These are phyloP conservation scores for Calonectria pauciramosa DNA, from an alignment of 2,329 filamentous ascomycete species.

Conservation along the genomic window DNA sequence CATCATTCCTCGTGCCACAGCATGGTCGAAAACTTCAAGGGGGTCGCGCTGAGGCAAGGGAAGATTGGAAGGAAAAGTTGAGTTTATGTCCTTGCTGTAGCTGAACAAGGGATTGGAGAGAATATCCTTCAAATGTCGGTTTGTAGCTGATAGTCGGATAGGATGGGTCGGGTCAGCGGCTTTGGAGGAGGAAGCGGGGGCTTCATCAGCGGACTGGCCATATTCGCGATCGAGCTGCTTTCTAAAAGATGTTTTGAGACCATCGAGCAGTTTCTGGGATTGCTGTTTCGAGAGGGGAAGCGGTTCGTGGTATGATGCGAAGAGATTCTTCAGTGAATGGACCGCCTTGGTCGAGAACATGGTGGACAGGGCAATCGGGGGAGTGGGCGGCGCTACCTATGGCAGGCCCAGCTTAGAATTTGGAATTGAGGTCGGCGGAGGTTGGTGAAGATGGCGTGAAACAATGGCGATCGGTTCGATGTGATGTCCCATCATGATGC, in stretches of 20 bases:
- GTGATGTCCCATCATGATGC: conserved; percentile 40
- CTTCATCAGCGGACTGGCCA: conserved; percentile 55
- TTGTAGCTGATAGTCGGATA: conserved; percentile 55
- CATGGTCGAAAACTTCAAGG: conserved; percentile 69
- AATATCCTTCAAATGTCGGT: conserved; percentile 67
- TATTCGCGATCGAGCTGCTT: conserved; percentile 71
- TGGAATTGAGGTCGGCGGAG: conserved; percentile 5
- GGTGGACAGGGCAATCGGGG: conserved; percentile 47
- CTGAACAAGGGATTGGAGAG: conserved; percentile 70
- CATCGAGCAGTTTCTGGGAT: conserved; percentile 67
- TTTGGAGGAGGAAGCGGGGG: conserved; percentile 34
- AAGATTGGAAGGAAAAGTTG: conserved; percentile 33
- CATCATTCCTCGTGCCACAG: conserved; percentile 70
- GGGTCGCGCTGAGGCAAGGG: conserved; percentile 53
- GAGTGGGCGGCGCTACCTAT: conserved; percentile 41
- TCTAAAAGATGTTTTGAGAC: conserved; percentile 70
- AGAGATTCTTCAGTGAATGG: conserved; percentile 55
- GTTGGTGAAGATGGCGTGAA: conserved; percentile 15
- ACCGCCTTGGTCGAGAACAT: conserved; percentile 57
- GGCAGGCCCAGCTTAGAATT: conserved; percentile 26
- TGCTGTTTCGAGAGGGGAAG: conserved; percentile 64
- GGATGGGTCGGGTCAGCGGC: conserved; percentile 33
- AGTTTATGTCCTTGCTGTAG: conserved; percentile 46
- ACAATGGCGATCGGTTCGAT: conserved; percentile 11
- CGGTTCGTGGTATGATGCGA: conserved; percentile 64